Evolutionary conservation across 2,329 filamentous ascomycete species (phyloP).

Genomic region (Magnaporthiopsis incrustans): DNA sequence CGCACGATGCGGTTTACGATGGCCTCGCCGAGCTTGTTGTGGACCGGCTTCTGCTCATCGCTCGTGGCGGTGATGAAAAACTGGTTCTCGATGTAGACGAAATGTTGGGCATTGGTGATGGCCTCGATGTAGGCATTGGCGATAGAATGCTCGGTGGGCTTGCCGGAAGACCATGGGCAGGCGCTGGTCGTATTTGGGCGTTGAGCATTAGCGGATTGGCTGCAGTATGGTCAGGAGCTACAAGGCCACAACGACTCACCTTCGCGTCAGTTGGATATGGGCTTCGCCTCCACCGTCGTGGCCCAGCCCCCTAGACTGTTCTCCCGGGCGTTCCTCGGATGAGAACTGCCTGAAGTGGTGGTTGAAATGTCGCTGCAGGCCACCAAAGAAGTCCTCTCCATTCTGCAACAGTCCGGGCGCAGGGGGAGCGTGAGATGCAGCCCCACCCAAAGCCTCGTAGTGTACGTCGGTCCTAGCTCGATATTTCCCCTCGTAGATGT

Average conservation of each 20-base stretch:
- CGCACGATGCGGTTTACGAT: slow-evolving; percentile 71
- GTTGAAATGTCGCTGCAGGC: slow-evolving; percentile 25
- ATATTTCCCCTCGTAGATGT: slow-evolving; percentile 81
- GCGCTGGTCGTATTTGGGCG: neutral
- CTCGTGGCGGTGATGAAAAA: slow-evolving; percentile 82
- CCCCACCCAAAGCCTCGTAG: slow-evolving; percentile 29
- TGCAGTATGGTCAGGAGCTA: neutral
- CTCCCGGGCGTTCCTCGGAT: neutral
- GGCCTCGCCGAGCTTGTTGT: slow-evolving; percentile 70
- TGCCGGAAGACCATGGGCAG: slow-evolving; percentile 41
- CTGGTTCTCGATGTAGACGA: slow-evolving; percentile 76
- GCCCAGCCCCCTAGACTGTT: neutral
- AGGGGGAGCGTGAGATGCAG: slow-evolving; percentile 16
- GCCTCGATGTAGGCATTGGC: slow-evolving; percentile 73
- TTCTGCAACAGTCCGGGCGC: slow-evolving; percentile 15
- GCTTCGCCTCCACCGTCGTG: slow-evolving; percentile 15
- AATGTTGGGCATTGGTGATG: slow-evolving; percentile 61
- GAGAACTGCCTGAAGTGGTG: slow-evolving; percentile 26
- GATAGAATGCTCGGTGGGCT: slow-evolving; percentile 64
- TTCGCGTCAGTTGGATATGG: slow-evolving; percentile 44
- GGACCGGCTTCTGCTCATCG: slow-evolving; percentile 61
- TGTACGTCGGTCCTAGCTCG: slow-evolving; percentile 39
- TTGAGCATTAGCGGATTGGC: neutral
- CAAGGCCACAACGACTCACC: slow-evolving; percentile 22
- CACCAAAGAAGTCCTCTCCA: slow-evolving; percentile 20